Conservation (phyloP, 164 flowering plant species). For the Dillenia turbinata region DNA sequence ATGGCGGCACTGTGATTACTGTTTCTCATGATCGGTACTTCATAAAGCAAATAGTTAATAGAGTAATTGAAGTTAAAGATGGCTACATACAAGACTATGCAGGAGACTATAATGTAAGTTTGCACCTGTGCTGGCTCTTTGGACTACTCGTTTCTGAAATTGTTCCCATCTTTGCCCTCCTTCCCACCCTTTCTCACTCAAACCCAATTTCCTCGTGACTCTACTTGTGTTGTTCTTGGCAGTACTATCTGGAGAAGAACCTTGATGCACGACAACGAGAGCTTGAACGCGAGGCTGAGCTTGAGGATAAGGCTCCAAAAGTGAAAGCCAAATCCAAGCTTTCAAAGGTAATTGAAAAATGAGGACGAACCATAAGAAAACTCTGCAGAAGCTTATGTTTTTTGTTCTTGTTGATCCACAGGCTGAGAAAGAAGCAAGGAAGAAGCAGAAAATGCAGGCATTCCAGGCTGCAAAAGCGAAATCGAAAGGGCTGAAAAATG, state of each 20-base stretch:
- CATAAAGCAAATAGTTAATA: conserved; percentile 87
- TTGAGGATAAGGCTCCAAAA: conserved; percentile 91
- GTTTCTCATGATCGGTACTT: conserved; percentile 97
- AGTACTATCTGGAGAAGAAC: conserved; percentile 98
- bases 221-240: conserved; percentile 5
- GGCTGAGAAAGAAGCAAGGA: conserved; percentile 94
- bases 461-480: conserved; percentile 88
- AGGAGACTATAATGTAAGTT: conserved; percentile 94
- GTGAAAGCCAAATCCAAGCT: conserved; percentile 93
- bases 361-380: background rate
- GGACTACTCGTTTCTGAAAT: too few relatives aligned
- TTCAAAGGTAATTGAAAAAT: conserved; percentile 62
- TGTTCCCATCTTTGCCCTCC: too few relatives aligned
- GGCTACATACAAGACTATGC: conserved; percentile 69
- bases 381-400: background rate
- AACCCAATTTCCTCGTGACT: background rate
- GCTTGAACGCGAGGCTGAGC: conserved; percentile 89
- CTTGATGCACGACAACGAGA: conserved; percentile 75
- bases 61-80: conserved; percentile 90
- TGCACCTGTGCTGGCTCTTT: background rate
- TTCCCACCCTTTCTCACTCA: too few relatives aligned
- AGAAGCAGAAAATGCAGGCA: conserved; percentile 84
- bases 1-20: conserved; percentile 83
- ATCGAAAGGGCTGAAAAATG: conserved; percentile 75
- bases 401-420: conserved; percentile 14